Percentiles rank a stretch among this genome's conserved stretches.
Conservation (phyloP, 2,329 filamentous ascomycete genomes). For the Zasmidium citrigriseum region DNA sequence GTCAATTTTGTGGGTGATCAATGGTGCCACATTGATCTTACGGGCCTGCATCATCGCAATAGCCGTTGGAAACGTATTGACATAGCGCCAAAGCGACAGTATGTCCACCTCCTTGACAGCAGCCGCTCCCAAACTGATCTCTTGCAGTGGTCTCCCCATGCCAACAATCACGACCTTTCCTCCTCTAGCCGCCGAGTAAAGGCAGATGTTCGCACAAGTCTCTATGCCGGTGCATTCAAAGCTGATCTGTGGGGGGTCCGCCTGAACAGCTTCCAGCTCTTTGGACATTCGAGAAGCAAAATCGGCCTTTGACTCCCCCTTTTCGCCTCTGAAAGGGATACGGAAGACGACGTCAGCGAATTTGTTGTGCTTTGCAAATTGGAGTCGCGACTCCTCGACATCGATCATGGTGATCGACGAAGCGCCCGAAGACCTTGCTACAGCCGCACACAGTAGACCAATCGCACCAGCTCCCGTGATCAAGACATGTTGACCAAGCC, state of each 20-base stretch:
- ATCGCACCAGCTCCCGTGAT: conserved; percentile 39
- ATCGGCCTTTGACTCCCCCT: neutral
- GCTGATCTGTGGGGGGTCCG: neutral
- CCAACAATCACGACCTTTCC: neutral
- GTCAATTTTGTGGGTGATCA: neutral
- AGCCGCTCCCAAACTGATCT: neutral
- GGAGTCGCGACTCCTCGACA: conserved; percentile 41
- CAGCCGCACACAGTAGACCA: conserved; percentile 41
- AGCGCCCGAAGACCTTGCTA: conserved; percentile 45
- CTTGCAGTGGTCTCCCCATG: neutral
- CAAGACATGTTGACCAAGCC: conserved; percentile 39
- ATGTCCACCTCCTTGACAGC: neutral
- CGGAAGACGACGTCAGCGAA: neutral
- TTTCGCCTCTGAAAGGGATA: neutral
- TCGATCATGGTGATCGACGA: conserved; percentile 45
- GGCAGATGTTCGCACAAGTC: neutral
- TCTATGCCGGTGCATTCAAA: neutral
- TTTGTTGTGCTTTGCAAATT: conserved; percentile 33
- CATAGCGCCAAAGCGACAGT: neutral
- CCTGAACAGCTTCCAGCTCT: neutral
- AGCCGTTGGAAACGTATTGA: neutral
- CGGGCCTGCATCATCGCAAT: neutral
- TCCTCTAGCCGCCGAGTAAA: neutral
- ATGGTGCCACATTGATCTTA: neutral
- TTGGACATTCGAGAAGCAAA: neutral